Conservation (phyloP, 2,329 filamentous ascomycete genomes). For the Claviceps digitariae region DNA sequence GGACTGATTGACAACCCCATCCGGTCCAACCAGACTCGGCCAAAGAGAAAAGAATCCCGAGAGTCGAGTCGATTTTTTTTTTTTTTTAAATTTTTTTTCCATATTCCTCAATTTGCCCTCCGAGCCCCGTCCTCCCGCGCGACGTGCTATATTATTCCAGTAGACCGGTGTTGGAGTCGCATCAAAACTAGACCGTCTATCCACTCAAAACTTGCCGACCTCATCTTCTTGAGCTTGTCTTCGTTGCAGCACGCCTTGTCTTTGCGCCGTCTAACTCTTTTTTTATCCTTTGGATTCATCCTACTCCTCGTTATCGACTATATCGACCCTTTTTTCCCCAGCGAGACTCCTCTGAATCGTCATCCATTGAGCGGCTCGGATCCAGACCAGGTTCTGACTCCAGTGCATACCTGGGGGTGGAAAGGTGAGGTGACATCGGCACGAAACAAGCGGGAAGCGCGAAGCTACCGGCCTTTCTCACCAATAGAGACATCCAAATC, state of each 20-base stretch:
- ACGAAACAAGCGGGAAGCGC: neutral
- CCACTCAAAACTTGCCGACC: neutral
- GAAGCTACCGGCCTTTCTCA: neutral
- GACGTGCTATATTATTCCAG: neutral
- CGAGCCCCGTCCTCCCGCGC: neutral
- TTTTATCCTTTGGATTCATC: neutral
- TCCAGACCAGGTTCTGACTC: neutral
- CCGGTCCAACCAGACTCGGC: neutral
- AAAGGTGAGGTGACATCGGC: constrained; percentile 1
- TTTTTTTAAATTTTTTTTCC: neutral
- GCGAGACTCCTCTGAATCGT: neutral
- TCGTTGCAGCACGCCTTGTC: neutral
- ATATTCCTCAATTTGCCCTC: neutral
- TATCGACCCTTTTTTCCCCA: neutral
- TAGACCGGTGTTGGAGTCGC: neutral
- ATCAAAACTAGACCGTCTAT: too few relatives aligned
- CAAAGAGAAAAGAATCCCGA: neutral
- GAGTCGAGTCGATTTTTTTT: neutral
- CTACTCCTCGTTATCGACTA: neutral
- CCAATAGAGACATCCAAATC: neutral
- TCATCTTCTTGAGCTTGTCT: neutral
- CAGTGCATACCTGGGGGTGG: neutral
- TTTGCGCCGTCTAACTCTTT: neutral
- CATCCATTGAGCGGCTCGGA: neutral
- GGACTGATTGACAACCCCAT: neutral